phyloP scores from a whole-genome alignment of 228 moss, liverwort and hornwort genomes.

The Sphagnum fallax region DNA sequence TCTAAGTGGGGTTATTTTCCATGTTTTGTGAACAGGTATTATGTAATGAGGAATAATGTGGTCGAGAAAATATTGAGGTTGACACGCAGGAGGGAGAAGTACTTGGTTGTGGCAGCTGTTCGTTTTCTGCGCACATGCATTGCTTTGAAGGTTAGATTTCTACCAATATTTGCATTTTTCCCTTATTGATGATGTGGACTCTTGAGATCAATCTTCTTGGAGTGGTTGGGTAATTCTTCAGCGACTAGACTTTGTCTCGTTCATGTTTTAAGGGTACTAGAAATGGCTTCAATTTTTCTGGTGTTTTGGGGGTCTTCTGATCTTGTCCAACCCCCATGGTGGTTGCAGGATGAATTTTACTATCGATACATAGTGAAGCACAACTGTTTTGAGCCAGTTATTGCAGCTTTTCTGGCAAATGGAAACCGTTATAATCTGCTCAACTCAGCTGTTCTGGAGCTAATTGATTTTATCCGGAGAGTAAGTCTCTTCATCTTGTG shows the following conservation, averaged over 20 bases:
- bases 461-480: constrained; percentile 41
- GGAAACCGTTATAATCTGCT: constrained; percentile 51
- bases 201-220: too few species aligned
- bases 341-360: constrained; percentile 51
- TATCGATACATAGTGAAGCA: constrained; percentile 50
- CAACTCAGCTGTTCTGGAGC: constrained; percentile 50
- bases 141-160: constrained; percentile 27
- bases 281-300: too few species aligned
- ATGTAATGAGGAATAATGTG: constrained; percentile 55
- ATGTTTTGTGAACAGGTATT: constrained; percentile 19
- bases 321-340: not conserved
- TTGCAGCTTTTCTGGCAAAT: constrained; percentile 45
- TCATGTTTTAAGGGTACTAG: too few species aligned
- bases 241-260: too few species aligned
- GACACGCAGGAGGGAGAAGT: constrained; percentile 52
- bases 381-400: constrained; percentile 46
- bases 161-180: too few species aligned
- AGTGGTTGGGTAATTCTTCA: too few species aligned
- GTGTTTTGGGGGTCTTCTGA: too few species aligned
- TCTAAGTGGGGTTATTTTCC: too few species aligned
- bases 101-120: constrained; percentile 53
- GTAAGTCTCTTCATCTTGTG: constrained; percentile 9
- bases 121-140: constrained; percentile 51
- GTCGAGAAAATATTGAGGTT: constrained; percentile 55
- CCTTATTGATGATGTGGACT: too few species aligned